Conservation (phyloP, 176 grass and related monocot species). For the Calamus simplicifolius region DNA sequence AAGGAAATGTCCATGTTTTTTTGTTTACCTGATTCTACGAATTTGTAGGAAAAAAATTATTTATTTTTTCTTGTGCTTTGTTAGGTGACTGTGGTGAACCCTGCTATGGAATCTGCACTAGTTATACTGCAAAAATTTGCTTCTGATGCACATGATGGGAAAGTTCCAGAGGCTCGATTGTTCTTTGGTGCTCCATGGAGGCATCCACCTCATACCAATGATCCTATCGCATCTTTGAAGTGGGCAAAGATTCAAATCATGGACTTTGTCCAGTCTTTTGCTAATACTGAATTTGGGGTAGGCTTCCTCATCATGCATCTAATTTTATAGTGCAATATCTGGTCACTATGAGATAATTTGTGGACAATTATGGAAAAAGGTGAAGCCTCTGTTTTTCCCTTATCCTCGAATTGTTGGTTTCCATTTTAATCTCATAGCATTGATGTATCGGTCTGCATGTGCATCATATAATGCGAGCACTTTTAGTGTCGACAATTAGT, state of each 20-base stretch:
- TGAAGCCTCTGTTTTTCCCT: too few species aligned
- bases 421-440: too few species aligned
- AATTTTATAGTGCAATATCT: too few species aligned
- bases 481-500: too few species aligned
- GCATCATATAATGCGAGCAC: too few species aligned
- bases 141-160: constrained; percentile 54
- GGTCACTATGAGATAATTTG: too few species aligned
- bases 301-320: neutral
- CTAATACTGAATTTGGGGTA: constrained; percentile 90
- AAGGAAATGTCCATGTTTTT: too few species aligned
- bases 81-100: constrained; percentile 81
- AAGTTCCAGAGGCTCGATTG: constrained; percentile 58
- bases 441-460: too few species aligned
- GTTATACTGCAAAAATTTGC: constrained; percentile 72
- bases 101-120: constrained; percentile 79
- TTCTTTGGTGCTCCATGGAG: constrained; percentile 88
- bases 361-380: too few species aligned
- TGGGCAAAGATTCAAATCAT: constrained; percentile 96
- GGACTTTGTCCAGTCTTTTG: constrained; percentile 89
- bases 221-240: constrained; percentile 38
- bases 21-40: too few species aligned
- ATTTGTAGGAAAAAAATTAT: too few species aligned
- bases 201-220: constrained; percentile 43
- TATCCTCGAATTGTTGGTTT: too few species aligned
- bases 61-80: constrained; percentile 10